Evolutionary conservation across 495 filamentous ascomycete species (phyloP).

Genomic region (Baudoinia panamericana): DNA sequence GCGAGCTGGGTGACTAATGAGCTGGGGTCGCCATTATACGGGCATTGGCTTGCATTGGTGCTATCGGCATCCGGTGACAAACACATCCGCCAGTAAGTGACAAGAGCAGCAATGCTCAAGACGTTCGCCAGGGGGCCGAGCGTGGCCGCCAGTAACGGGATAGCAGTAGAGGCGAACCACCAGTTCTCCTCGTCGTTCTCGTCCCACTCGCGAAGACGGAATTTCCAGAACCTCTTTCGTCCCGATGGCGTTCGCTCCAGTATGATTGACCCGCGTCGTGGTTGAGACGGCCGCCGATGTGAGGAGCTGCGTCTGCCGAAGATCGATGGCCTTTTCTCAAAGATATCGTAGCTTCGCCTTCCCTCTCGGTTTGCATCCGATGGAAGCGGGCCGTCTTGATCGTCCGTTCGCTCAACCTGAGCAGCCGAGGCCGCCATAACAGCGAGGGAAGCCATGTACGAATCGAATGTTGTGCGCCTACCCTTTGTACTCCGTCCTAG

Average conservation of each 20-base stretch:
- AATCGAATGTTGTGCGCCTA: no score
- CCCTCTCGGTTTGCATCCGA: neutral
- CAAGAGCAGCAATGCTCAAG: slow-evolving; percentile 59
- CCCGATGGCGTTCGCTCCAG: slow-evolving; percentile 1
- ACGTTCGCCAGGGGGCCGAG: slow-evolving; percentile 63
- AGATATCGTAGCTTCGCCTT: neutral
- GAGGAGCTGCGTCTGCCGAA: neutral
- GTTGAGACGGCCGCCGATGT: no score
- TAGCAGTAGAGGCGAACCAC: slow-evolving; percentile 71
- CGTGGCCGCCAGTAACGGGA: slow-evolving; percentile 59
- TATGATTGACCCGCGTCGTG: slow-evolving; percentile 3
- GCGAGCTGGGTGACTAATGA: slow-evolving; percentile 29
- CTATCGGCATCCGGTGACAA: slow-evolving; percentile 25
- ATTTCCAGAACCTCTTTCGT: slow-evolving; percentile 10
- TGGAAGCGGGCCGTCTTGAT: no score
- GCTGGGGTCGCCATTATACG: slow-evolving; percentile 1
- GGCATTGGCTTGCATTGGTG: neutral
- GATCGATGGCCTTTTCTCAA: neutral
- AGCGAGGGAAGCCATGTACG: no score
- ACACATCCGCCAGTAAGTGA: slow-evolving; percentile 48
- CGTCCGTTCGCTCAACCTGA: no score
- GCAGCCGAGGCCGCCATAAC: no score
- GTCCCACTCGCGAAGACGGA: slow-evolving; percentile 13
- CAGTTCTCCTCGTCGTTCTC: slow-evolving; percentile 34
- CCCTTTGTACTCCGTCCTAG: neutral